phyloP scores from a whole-genome alignment of 257 asterid species.

The Solanum appendiculatum region DNA sequence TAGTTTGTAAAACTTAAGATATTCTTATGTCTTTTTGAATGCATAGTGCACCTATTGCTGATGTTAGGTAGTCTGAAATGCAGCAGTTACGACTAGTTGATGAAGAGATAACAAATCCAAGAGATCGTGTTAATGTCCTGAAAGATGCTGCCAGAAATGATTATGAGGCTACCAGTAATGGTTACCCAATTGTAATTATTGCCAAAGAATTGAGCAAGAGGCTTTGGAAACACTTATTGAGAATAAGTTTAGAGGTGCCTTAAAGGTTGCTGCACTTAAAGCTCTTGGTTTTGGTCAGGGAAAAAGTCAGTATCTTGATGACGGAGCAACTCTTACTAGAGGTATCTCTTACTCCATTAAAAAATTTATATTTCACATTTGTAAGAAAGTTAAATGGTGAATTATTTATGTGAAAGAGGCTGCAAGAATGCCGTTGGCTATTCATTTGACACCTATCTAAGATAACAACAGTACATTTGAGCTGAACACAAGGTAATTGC shows the following conservation, averaged over 20 bases:
- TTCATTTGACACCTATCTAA: no score
- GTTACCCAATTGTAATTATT: constrained; percentile 69
- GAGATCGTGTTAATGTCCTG: constrained; percentile 61
- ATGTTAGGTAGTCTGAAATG: constrained; percentile 6
- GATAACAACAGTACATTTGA: no score
- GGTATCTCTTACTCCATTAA: constrained; percentile 24
- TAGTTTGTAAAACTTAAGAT: not conserved
- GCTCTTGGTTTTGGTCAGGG: constrained; percentile 97
- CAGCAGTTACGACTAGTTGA: constrained; percentile 80
- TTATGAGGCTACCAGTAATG: no score
- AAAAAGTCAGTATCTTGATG: constrained; percentile 91
- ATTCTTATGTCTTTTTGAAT: not conserved
- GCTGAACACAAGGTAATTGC: no score
- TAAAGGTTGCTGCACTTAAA: constrained; percentile 91
- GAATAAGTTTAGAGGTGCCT: constrained; percentile 80
- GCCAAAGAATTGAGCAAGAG: constrained; percentile 94
- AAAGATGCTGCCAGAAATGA: constrained; percentile 91
- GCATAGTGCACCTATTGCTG: not conserved
- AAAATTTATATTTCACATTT: no score
- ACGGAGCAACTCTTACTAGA: constrained; percentile 80
- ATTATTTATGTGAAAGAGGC: no score
- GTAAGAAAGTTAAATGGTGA: no score
- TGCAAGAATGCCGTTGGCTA: no score
- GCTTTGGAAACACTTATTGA: constrained; percentile 94
- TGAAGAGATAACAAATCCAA: constrained; percentile 82